Evolutionary conservation across 2,329 filamentous ascomycete genomes (phyloP), one percentile per base, ranked within the genome.

Genomic region (Diaporthe batatas): DNA sequence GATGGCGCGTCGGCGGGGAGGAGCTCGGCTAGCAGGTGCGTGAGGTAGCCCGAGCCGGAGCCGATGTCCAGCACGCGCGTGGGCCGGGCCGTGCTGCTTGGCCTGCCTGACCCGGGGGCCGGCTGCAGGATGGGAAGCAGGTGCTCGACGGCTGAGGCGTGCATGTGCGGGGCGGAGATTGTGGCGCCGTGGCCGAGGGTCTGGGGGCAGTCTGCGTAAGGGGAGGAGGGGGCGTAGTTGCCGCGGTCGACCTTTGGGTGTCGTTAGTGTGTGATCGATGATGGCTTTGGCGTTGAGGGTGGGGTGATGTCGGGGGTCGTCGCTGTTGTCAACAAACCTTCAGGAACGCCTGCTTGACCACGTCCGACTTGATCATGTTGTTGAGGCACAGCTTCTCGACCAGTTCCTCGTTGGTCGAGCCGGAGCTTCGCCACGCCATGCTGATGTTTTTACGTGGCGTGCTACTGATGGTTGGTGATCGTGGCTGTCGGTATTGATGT

Each of bases 371-470:
- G 76, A 98, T 95, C 69, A 98, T 86, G 3, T 88, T 88, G 77
- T 93, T 90, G 53, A 83, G 86, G 80, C 86, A 91, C 72, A 99
- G 87, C 80, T 98, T 98, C 77, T 92, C 88, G 75, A 98, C 86
- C 64, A 99, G 87, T 72, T 91, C 91, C 53, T 84, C 83, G 81
- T 98, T 98, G 36, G 91, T 90, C 6, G 84, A 83, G 74, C 94
- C 96, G 8, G 92, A 93, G 82, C 93, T 94, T 76, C 91, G 90
- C 96, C 96, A 99, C 73, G 96, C 95, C 96, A 99, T 98, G 73
- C 73, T 82, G 77, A 29, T 64, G 58, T 44, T 21, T 25, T 68
- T n/a, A 29, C 18, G 36, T 2, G 47, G 21, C 25, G 6, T 54
- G 47, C 0, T 6, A 10, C 12, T 64, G 3, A 1, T 34, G 29